These are phyloP conservation scores for Dendrobium officinale DNA, from an alignment of 106 monocot species.

Conservation along the genomic window DNA sequence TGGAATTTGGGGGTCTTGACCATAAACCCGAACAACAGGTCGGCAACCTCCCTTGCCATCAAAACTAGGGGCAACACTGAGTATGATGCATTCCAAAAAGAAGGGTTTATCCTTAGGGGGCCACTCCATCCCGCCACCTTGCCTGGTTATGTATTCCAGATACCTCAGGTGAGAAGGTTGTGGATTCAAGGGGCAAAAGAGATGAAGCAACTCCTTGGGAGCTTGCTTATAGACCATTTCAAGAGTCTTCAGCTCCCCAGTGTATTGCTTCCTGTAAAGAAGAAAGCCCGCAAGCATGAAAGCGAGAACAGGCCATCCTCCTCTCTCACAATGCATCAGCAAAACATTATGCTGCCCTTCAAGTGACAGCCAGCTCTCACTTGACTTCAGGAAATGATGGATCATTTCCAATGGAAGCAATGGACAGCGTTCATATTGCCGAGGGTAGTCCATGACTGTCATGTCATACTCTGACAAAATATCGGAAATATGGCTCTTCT, in stretches of 20 bases:
- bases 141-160: conserved; percentile 75
- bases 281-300: conserved; percentile 92
- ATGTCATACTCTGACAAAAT: conserved; percentile 71
- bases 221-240: conserved; percentile 97
- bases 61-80: conserved; percentile 49
- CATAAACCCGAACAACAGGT: conserved; percentile 65
- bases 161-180: conserved; percentile 92
- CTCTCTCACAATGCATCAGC: conserved; percentile 91
- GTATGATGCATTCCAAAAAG: conserved; percentile 48
- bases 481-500: conserved; percentile 58
- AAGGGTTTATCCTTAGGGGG: conserved; percentile 44
- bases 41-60: conserved; percentile 54
- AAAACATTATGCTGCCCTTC: conserved; percentile 85
- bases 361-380: conserved; percentile 88
- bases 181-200: conserved; percentile 63
- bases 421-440: conserved; percentile 79
- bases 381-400: conserved; percentile 80
- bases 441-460: conserved; percentile 92
- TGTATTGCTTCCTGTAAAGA: conserved; percentile 67
- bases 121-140: conserved; percentile 51
- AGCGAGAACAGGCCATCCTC: conserved; percentile 92
- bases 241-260: conserved; percentile 79
- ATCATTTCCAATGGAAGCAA: conserved; percentile 89
- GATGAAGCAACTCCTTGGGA: conserved; percentile 63
- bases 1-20: conserved; percentile 51